A percentile compares a stretch with the other conserved stretches of the same genome.
These are phyloP conservation scores for Trichophyton schoenleinii DNA, from an alignment of 2,329 filamentous ascomycete species.

Conservation along the genomic window DNA sequence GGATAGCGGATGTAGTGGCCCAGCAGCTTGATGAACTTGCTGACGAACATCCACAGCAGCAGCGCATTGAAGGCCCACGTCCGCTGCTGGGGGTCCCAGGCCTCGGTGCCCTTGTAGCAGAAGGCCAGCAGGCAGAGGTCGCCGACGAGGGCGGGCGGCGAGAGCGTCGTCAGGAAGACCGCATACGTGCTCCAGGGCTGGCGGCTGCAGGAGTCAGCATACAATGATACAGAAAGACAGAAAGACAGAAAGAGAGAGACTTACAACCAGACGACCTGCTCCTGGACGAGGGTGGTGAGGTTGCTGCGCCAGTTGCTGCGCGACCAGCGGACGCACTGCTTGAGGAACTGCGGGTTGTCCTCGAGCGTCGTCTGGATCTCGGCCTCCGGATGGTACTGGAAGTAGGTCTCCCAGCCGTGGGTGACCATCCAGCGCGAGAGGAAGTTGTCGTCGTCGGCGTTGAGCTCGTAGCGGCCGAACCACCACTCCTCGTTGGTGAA, in stretches of 20 bases:
- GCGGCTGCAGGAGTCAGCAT: conserved; percentile 43
- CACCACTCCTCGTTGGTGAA: conserved; percentile 88
- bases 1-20: conserved; percentile 79
- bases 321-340: conserved; percentile 89
- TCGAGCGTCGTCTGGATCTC: conserved; percentile 89
- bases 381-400: conserved; percentile 85
- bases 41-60: conserved; percentile 67
- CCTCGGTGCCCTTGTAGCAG: conserved; percentile 54
- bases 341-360: conserved; percentile 75
- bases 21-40: conserved; percentile 81
- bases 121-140: conserved; percentile 62
- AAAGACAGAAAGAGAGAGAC: conserved; percentile 30
- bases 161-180: conserved; percentile 82
- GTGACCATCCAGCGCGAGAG: conserved; percentile 91
- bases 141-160: conserved; percentile 68
- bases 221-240: neutral
- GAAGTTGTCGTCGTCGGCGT: conserved; percentile 97
- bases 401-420: conserved; percentile 84
- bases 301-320: conserved; percentile 98
- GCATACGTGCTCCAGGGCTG: conserved; percentile 92
- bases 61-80: conserved; percentile 48
- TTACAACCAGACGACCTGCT: conserved; percentile 78
- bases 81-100: conserved; percentile 45
- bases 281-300: conserved; percentile 73
- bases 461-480: conserved; percentile 66